These are phyloP conservation scores for Blastobotrys americana DNA, from an alignment of 805 yeast genomes.

Conservation along the genomic window DNA sequence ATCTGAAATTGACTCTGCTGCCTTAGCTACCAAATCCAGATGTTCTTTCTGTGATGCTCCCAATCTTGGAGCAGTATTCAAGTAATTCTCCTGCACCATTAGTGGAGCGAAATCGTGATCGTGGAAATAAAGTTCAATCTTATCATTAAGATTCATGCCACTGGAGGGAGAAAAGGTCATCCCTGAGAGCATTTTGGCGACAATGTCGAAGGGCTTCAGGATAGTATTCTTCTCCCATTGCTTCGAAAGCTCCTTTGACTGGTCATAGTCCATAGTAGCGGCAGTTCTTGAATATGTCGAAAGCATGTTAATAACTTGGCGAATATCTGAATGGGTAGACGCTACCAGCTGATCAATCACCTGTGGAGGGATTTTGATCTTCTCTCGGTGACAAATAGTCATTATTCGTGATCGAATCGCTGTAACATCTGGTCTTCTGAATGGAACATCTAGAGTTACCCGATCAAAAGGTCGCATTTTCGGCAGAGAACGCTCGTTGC, in stretches of 20 bases:
- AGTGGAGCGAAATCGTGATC: conserved; percentile 92
- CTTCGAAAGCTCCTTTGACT: conserved; percentile 53
- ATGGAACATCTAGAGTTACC: conserved; percentile 69
- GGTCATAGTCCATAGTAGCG: conserved; percentile 52
- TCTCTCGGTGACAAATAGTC: conserved; percentile 86
- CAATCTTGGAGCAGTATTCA: conserved; percentile 46
- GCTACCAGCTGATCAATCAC: conserved; percentile 78
- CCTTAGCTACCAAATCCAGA: conserved; percentile 58
- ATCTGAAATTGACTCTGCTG: conserved; percentile 81
- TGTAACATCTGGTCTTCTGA: conserved; percentile 79
- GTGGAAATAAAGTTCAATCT: conserved; percentile 82
- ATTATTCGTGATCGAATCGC: conserved; percentile 77
- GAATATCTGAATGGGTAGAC: conserved; percentile 81
- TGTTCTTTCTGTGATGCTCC: conserved; percentile 36
- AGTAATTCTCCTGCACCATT: conserved; percentile 93
- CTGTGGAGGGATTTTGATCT: conserved; percentile 68
- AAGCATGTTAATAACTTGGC: conserved; percentile 86
- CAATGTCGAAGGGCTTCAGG: conserved; percentile 86
- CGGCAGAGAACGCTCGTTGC: conserved; percentile 87
- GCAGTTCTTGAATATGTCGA: conserved; percentile 78
- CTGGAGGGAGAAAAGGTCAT: conserved; percentile 48
- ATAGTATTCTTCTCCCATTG: conserved; percentile 89
- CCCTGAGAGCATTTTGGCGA: conserved; percentile 57
- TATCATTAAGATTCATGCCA: conserved; percentile 61
- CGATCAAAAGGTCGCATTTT: conserved; percentile 95